Conservation (phyloP, 768 basidiomycete genomes). For the Boletus subparvulus region DNA sequence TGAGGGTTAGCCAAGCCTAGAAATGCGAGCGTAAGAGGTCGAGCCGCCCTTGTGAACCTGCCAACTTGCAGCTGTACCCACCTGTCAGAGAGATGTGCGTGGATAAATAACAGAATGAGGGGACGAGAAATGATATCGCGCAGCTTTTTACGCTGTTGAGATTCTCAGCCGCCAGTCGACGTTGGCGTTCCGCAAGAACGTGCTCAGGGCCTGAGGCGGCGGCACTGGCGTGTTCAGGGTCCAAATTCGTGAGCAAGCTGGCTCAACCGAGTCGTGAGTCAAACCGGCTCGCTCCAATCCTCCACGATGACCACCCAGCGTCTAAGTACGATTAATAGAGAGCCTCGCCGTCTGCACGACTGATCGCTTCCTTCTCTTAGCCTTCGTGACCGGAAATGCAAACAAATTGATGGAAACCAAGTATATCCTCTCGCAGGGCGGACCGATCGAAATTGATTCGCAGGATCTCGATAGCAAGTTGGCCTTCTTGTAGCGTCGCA, state of each 20-base stretch:
- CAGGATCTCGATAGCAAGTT: constrained; percentile 75
- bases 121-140: not conserved
- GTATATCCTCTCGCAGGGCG: constrained; percentile 68
- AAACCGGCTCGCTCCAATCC: not conserved
- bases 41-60: not conserved
- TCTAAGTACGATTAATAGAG: constrained; percentile 23
- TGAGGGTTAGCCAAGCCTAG: not conserved
- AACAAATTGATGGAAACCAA: constrained; percentile 91
- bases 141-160: constrained; percentile 1
- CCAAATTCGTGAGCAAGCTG: not conserved
- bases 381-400: constrained; percentile 92
- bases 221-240: constrained; percentile 3
- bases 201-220: not conserved
- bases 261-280: not conserved
- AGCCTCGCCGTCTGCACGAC: not conserved
- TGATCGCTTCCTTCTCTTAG: constrained; percentile 41
- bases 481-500: not conserved
- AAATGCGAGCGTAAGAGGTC: not conserved
- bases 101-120: not conserved
- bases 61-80: not conserved
- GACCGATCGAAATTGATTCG: constrained; percentile 73
- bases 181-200: constrained; percentile 16
- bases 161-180: constrained; percentile 10
- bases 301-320: constrained; percentile 21
- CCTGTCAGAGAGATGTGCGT: not conserved